phyloP scores from a whole-genome alignment of 768 basidiomycete genomes.

The Mycena chlorophos region DNA sequence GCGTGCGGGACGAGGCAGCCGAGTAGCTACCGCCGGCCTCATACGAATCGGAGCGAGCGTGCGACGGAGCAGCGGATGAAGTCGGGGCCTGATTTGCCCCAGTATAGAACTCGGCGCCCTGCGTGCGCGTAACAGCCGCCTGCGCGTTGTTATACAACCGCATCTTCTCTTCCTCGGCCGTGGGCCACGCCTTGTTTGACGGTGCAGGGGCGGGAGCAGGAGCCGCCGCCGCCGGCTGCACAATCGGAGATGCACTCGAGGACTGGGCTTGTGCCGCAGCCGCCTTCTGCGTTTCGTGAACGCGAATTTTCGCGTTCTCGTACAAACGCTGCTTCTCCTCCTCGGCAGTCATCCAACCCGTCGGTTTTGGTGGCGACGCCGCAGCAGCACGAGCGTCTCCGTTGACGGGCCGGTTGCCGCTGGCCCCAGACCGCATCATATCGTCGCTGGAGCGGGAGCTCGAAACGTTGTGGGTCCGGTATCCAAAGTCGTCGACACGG shows the following conservation, averaged over 20 bases:
- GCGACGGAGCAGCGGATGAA: constrained; percentile 24
- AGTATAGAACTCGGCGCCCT: constrained; percentile 38
- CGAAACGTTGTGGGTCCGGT: constrained; percentile 12
- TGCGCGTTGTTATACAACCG: constrained; percentile 67
- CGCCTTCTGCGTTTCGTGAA: constrained; percentile 51
- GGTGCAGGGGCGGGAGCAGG: constrained; percentile 30
- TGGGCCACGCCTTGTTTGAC: constrained; percentile 48
- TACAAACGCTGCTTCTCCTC: constrained; percentile 71
- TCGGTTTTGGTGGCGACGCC: constrained; percentile 12
- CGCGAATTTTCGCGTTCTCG: constrained; percentile 61
- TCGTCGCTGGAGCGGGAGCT: constrained; percentile 17
- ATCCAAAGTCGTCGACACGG: constrained; percentile 23
- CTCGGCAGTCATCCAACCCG: constrained; percentile 53
- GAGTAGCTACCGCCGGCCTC: constrained; percentile 25
- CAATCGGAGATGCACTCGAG: background rate
- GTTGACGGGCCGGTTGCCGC: constrained; percentile 23
- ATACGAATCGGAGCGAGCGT: constrained; percentile 27
- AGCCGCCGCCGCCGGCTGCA: background rate
- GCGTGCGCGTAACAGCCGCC: constrained; percentile 60
- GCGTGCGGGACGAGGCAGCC: constrained; percentile 16
- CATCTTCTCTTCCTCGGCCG: constrained; percentile 19
- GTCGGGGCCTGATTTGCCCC: constrained; percentile 22
- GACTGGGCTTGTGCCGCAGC: constrained; percentile 25
- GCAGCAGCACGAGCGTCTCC: constrained; percentile 16
- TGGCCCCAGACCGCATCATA: constrained; percentile 4